phyloP scores from a whole-genome alignment of 345 rosid species.

The Excoecaria cochinchinensis region DNA sequence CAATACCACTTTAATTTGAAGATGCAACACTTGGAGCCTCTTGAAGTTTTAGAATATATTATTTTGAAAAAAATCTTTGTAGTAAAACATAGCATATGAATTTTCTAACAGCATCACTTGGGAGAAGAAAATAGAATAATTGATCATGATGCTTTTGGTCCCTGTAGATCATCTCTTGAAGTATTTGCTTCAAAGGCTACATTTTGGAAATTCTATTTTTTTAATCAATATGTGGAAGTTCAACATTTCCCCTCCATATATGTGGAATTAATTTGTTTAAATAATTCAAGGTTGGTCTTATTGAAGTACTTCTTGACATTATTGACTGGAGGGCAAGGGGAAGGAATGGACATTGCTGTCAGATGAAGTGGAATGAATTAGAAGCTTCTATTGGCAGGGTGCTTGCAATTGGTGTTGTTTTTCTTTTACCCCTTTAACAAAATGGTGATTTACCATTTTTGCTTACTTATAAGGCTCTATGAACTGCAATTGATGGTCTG shows the following conservation, averaged over 20 bases:
- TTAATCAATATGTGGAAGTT: background rate
- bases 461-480: background rate
- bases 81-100: background rate
- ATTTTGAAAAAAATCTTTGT: background rate
- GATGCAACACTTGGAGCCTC: background rate
- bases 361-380: constrained; percentile 98
- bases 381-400: constrained; percentile 99
- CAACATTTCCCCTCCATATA: background rate
- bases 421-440: background rate
- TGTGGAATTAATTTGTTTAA: background rate
- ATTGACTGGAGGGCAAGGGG: constrained; percentile 99
- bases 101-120: background rate
- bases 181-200: background rate
- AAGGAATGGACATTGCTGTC: constrained; percentile 76
- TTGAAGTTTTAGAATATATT: background rate
- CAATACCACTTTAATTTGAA: background rate
- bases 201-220: background rate
- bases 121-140: background rate
- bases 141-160: background rate
- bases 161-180: background rate
- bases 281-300: constrained; percentile 78
- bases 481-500: background rate
- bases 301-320: constrained; percentile 90
- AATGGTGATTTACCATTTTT: background rate
- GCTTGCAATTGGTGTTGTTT: constrained; percentile 90